Evolutionary conservation across 805 yeast genomes (phyloP).

Genomic region (Candida berthetii): DNA sequence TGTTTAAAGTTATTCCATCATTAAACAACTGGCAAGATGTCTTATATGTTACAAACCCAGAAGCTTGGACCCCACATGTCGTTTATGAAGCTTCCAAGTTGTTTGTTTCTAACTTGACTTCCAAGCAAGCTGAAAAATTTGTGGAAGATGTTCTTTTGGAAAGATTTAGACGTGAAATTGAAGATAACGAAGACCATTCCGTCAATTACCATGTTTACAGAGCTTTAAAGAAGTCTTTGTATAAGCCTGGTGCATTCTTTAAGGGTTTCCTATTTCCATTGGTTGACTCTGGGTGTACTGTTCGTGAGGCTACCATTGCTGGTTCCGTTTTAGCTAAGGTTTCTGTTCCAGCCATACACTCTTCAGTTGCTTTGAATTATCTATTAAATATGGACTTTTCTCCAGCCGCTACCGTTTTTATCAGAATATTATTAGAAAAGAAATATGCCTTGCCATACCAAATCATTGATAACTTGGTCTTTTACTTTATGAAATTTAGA

Average conservation of each 20-base stretch:
- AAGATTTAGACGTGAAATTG: constrained; percentile 65
- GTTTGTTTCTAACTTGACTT: constrained; percentile 83
- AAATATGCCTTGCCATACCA: constrained; percentile 96
- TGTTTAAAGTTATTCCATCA: constrained; percentile 91
- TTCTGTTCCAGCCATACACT: constrained; percentile 91
- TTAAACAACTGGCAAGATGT: constrained; percentile 95
- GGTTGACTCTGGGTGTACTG: constrained; percentile 81
- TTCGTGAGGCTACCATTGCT: constrained; percentile 91
- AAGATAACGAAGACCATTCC: constrained; percentile 66
- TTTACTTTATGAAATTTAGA: constrained; percentile 90
- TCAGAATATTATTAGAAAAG: constrained; percentile 84
- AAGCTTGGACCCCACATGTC: constrained; percentile 91
- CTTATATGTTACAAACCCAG: constrained; percentile 87
- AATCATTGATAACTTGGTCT: constrained; percentile 90
- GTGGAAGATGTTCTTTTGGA: constrained; percentile 63
- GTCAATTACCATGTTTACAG: constrained; percentile 91
- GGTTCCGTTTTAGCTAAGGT: constrained; percentile 87
- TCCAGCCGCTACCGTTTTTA: constrained; percentile 87
- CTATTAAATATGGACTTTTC: constrained; percentile 75
- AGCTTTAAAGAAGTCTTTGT: constrained; percentile 84
- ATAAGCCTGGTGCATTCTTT: constrained; percentile 97
- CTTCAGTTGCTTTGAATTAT: constrained; percentile 90
- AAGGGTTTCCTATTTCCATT: constrained; percentile 93
- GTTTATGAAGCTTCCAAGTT: constrained; percentile 91
- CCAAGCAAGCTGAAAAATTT: constrained; percentile 85